These are phyloP conservation scores for Elongisporangium anandrum DNA, from an alignment of 352 stramenopile species.

Conservation along the genomic window DNA sequence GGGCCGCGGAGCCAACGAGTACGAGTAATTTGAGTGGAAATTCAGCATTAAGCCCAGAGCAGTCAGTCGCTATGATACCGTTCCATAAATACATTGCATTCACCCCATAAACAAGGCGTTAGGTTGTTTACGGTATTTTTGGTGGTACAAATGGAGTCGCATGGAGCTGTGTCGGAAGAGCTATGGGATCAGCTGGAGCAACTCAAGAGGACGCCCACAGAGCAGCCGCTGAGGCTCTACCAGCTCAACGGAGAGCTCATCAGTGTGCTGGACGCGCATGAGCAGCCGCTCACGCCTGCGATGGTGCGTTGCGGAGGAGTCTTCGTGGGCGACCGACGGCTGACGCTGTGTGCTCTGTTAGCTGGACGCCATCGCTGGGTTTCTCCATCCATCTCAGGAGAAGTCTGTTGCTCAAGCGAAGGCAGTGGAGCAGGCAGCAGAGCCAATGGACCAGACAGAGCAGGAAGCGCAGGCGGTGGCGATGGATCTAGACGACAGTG, in stretches of 20 bases:
- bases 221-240: constrained; percentile 34
- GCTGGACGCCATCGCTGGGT: constrained; percentile 37
- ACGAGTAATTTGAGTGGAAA: constrained; percentile 22
- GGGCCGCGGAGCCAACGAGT: constrained; percentile 79
- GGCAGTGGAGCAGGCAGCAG: too few species aligned
- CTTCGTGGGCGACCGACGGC: not conserved
- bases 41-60: not conserved
- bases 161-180: not conserved
- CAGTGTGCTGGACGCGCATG: constrained; percentile 50
- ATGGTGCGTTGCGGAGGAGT: constrained; percentile 30
- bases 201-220: constrained; percentile 23
- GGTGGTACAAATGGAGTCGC: not conserved
- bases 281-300: constrained; percentile 42
- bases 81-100: not conserved
- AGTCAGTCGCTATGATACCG: constrained; percentile 1
- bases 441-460: not conserved
- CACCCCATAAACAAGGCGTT: not conserved
- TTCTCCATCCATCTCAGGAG: constrained; percentile 8
- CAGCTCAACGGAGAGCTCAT: constrained; percentile 42
- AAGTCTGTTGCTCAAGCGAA: too few species aligned
- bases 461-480: not conserved
- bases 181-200: constrained; percentile 25
- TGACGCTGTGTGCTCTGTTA: constrained; percentile 9
- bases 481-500: constrained; percentile 11
- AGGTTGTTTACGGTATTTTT: not conserved